Percentiles rank a stretch among this genome's conserved stretches.
Conservation (phyloP, 1,284 basidiomycete genomes). For the Apiotrichum laibachii region DNA sequence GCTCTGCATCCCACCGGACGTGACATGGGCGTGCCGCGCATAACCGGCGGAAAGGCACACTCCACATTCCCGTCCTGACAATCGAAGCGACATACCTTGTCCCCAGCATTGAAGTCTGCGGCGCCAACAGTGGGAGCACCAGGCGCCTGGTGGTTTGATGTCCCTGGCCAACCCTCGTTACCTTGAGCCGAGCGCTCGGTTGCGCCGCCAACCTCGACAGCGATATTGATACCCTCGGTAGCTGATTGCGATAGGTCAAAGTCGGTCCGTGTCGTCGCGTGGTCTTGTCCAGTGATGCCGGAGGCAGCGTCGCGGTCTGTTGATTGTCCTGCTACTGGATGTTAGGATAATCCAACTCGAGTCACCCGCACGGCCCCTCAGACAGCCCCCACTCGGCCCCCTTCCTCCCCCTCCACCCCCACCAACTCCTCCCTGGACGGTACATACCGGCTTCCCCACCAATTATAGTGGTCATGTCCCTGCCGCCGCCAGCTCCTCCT, state of each 20-base stretch:
- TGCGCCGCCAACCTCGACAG: background rate
- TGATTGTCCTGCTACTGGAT: no score
- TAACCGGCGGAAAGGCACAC: background rate
- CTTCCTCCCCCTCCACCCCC: background rate
- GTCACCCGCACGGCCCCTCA: no score
- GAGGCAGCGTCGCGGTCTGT: no score
- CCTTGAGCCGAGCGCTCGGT: background rate
- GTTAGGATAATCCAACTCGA: no score
- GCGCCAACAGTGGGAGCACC: background rate
- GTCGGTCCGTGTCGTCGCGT: background rate
- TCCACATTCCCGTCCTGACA: background rate
- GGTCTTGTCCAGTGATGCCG: no score
- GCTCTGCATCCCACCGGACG: background rate
- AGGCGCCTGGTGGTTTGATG: background rate
- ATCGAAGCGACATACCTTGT: conserved; percentile 15
- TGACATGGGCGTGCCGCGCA: background rate
- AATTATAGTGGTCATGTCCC: background rate
- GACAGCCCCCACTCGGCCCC: background rate
- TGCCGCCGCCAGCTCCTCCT: no score
- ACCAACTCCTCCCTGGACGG: background rate
- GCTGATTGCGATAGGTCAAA: background rate
- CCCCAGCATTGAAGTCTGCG: conserved; percentile 7
- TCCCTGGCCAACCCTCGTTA: background rate
- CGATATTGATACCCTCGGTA: background rate
- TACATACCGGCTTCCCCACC: background rate